phyloP scores from a whole-genome alignment of 306 rosid genomes.

The Phaseolus lunatus region DNA sequence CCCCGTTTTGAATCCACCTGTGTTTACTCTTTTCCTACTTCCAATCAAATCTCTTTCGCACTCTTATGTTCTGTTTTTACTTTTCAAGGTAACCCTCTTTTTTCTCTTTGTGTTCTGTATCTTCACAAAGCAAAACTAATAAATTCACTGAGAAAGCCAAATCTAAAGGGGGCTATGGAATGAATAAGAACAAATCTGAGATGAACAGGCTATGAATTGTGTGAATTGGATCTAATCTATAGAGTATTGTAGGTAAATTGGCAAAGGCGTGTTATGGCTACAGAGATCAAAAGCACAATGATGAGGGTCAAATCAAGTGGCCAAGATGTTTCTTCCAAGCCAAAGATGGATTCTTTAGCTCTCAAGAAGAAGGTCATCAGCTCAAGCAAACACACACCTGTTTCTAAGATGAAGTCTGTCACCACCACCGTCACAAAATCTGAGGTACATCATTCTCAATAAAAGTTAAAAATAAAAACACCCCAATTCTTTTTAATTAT shows the following conservation, averaged over 20 bases:
- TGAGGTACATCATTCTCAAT: conserved; percentile 61
- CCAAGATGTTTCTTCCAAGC: conserved; percentile 63
- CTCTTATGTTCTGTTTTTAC: background rate
- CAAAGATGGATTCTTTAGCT: conserved; percentile 55
- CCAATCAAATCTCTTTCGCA: background rate
- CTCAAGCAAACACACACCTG: conserved; percentile 58
- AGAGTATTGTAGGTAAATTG: background rate
- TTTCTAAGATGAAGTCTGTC: conserved; percentile 64
- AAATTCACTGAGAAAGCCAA: conserved; percentile 2
- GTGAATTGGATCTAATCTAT: conserved; percentile 43
- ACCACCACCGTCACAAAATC: conserved; percentile 56
- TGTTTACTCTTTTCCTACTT: background rate
- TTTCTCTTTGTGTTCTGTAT: conserved; percentile 14
- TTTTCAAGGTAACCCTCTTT: background rate
- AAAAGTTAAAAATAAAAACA: background rate
- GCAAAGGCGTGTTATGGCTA: conserved; percentile 54
- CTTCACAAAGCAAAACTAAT: background rate
- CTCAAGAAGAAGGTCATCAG: conserved; percentile 59
- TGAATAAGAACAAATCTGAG: background rate
- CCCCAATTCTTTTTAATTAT: conserved; percentile 26
- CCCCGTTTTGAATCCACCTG: background rate
- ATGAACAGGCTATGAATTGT: conserved; percentile 11
- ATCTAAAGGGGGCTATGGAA: conserved; percentile 2
- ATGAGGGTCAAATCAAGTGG: conserved; percentile 59
- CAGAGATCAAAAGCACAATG: conserved; percentile 55